Conservation (phyloP, 176 grass and related monocot genomes). For the Cenchrus americanus region DNA sequence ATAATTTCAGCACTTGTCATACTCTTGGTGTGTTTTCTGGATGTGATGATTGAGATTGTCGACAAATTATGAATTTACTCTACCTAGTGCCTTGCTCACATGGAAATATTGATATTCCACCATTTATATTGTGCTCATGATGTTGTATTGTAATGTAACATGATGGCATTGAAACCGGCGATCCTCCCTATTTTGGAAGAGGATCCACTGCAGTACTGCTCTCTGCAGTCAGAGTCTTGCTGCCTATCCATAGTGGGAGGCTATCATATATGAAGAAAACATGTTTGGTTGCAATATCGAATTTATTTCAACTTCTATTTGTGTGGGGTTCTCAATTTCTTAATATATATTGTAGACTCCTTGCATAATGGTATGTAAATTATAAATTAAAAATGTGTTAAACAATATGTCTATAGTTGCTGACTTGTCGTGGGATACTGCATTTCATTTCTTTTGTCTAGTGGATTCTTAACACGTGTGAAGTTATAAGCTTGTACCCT, state of each 20-base stretch:
- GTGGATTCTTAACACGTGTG: background rate
- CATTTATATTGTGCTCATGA: background rate
- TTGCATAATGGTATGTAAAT: background rate
- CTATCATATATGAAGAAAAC: background rate
- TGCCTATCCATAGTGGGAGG: too few relatives aligned
- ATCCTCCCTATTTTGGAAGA: background rate
- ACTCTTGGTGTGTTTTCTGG: background rate
- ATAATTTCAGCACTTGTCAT: conserved; percentile 8
- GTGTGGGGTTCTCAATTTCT: background rate
- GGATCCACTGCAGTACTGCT: too few relatives aligned
- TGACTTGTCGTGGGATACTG: background rate
- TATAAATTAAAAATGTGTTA: background rate
- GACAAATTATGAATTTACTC: background rate
- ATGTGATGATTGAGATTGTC: conserved; percentile 8
- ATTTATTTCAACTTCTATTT: background rate
- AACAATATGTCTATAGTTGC: background rate
- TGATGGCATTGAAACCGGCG: background rate
- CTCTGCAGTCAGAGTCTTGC: too few relatives aligned
- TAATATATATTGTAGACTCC: background rate
- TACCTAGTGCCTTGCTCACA: background rate
- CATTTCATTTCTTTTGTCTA: conserved; percentile 27
- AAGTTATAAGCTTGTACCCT: conserved; percentile 19
- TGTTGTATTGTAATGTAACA: background rate
- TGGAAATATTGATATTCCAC: background rate
- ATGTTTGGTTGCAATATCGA: conserved; percentile 1